phyloP scores from a whole-genome alignment of 768 basidiomycete genomes.

The Boletus sp. region DNA sequence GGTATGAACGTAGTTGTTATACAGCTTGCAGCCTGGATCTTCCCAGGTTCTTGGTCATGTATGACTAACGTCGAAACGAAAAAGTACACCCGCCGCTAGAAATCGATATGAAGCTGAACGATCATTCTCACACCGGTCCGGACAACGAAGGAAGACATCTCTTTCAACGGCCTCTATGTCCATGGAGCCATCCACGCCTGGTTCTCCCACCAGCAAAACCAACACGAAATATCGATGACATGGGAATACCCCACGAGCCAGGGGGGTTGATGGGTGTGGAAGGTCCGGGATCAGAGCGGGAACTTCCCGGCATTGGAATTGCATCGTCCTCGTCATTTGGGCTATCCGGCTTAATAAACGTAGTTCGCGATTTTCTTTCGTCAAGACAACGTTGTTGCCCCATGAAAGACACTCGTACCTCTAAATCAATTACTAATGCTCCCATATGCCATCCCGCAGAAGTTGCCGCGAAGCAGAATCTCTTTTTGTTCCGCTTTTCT shows the following conservation, averaged over 20 bases:
- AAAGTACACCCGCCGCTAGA: conserved; percentile 2
- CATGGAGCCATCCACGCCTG: conserved; percentile 21
- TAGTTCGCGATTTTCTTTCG: not conserved
- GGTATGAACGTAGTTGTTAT: not conserved
- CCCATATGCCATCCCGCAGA: conserved; percentile 93
- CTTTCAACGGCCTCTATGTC: conserved; percentile 16
- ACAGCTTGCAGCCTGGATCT: not conserved
- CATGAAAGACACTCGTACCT: conserved; percentile 40
- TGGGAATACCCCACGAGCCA: conserved; percentile 16
- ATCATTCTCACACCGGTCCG: conserved; percentile 10
- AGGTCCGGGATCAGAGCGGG: conserved; percentile 20
- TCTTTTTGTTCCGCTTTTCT: conserved; percentile 46
- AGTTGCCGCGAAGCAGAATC: conserved; percentile 76
- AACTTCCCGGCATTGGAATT: conserved; percentile 33
- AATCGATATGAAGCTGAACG: not conserved
- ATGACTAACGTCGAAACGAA: conserved; percentile 15
- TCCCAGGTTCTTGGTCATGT: conserved; percentile 10
- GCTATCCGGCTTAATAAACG: conserved; percentile 27
- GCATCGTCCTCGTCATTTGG: conserved; percentile 35
- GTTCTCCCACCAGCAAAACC: conserved; percentile 58
- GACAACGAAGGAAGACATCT: not conserved
- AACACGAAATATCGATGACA: conserved; percentile 42
- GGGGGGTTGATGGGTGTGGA: conserved; percentile 12
- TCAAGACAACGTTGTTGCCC: not conserved
- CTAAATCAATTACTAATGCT: conserved; percentile 80